phyloP scores from a whole-genome alignment of 441 rosid genomes.

The Croton laevigatus region DNA sequence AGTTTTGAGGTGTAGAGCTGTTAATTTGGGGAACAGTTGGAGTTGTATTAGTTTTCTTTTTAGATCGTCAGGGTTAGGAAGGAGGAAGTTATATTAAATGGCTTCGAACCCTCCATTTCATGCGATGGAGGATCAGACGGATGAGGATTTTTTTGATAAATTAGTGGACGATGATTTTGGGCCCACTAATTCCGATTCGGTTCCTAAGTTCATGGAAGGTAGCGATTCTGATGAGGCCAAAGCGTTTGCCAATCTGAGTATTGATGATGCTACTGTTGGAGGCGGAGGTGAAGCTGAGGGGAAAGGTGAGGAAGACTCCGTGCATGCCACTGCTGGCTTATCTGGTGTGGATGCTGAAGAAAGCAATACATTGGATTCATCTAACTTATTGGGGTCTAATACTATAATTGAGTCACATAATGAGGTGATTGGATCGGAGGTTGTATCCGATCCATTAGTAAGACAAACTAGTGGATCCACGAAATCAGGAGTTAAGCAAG shows the following conservation, averaged over 20 bases:
- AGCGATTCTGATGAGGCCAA: constrained; percentile 55
- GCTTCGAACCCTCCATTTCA: constrained; percentile 70
- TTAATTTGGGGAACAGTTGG: constrained; percentile 14
- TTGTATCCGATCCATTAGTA: constrained; percentile 18
- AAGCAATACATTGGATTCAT: constrained; percentile 12
- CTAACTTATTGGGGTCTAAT: constrained; percentile 21
- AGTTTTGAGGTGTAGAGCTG: constrained; percentile 25
- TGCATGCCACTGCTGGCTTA: constrained; percentile 12
- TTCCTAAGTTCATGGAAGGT: constrained; percentile 30
- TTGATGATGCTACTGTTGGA: constrained; percentile 25
- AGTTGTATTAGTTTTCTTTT: constrained; percentile 13
- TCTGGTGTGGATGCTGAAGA: constrained; percentile 18
- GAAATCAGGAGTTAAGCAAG: constrained; percentile 60
- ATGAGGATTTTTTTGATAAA: constrained; percentile 94
- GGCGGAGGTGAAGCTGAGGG: constrained; percentile 25
- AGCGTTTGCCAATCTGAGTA: constrained; percentile 58
- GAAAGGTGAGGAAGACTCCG: constrained; percentile 15
- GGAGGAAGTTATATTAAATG: constrained; percentile 33
- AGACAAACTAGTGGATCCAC: constrained; percentile 34
- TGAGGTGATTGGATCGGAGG: constrained; percentile 34
- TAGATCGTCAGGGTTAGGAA: constrained; percentile 34
- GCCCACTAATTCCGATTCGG: constrained; percentile 28
- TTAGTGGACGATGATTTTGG: constrained; percentile 77
- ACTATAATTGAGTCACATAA: constrained; percentile 26
- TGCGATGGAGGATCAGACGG: constrained; percentile 93